phyloP scores from a whole-genome alignment of 192 early-diverging fungal genomes.

The Neocallimastix lanati region DNA sequence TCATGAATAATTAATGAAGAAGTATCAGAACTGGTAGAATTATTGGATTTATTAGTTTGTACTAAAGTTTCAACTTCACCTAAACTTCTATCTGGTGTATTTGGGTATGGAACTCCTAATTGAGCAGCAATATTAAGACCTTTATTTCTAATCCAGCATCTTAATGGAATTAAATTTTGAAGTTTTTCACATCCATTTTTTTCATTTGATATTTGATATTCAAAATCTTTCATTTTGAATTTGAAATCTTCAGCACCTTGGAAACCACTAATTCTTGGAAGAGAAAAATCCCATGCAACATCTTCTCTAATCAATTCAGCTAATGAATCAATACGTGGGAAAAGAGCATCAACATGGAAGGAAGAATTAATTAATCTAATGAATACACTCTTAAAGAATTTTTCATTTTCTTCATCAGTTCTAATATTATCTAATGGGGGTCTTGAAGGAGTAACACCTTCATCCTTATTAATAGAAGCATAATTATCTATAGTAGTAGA shows the following conservation, averaged over 20 bases:
- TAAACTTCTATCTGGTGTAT: not conserved
- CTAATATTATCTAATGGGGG: not conserved
- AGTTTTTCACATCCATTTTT: not conserved
- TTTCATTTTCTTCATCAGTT: not conserved
- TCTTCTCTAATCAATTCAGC: not conserved
- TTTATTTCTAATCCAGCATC: not conserved
- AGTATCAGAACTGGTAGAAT: too few species aligned
- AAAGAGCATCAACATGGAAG: not conserved
- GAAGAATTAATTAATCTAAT: not conserved
- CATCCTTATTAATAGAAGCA: not conserved
- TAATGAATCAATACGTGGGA: not conserved
- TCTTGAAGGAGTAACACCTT: not conserved
- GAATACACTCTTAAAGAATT: not conserved
- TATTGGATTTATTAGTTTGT: not conserved
- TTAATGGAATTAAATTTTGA: not conserved
- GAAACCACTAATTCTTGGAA: not conserved
- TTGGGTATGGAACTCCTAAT: not conserved
- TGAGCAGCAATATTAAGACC: not conserved
- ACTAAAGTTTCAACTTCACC: not conserved
- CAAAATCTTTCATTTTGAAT: not conserved
- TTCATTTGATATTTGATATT: not conserved
- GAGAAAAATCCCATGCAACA: not conserved
- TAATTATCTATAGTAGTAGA: not conserved
- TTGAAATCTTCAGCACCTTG: not conserved
- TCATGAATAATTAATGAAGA: too few species aligned